A percentile compares a stretch with the other conserved stretches of the same genome.
These are phyloP conservation scores for Sugiyamaella castrensis DNA, from an alignment of 1,139 yeast species.

Conservation along the genomic window DNA sequence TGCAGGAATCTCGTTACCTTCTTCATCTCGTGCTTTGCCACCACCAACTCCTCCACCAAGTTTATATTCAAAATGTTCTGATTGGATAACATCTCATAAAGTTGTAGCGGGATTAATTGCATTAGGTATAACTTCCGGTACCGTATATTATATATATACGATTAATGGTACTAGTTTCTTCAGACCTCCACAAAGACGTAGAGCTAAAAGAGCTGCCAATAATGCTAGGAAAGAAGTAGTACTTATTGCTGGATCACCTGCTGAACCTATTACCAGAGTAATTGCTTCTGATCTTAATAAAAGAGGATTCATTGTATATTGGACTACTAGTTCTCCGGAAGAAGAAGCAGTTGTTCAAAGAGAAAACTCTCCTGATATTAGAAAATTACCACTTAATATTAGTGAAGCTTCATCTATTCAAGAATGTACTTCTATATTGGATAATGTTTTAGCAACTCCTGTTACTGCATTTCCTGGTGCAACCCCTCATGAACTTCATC, in stretches of 20 bases:
- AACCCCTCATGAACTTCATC: conserved; percentile 48
- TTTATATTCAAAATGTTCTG: conserved; percentile 23
- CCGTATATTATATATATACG: conserved; percentile 24
- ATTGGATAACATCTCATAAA: conserved; percentile 32
- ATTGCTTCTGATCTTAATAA: conserved; percentile 71
- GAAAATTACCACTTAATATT: conserved; percentile 50
- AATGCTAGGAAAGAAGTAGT: conserved; percentile 78
- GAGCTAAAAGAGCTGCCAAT: conserved; percentile 60
- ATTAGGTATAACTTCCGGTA: conserved; percentile 27
- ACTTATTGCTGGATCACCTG: conserved; percentile 70
- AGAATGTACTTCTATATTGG: conserved; percentile 42
- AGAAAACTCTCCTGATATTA: conserved; percentile 53
- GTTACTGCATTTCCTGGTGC: conserved; percentile 52
- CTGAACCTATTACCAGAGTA: conserved; percentile 68
- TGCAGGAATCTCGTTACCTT: conserved; percentile 5
- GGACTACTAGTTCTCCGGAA: conserved; percentile 63
- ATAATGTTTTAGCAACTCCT: conserved; percentile 43
- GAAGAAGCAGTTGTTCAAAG: conserved; percentile 59
- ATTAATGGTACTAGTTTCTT: conserved; percentile 13
- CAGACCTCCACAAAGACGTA: conserved; percentile 37
- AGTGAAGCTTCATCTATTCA: conserved; percentile 38
- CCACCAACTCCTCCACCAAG: conserved; percentile 29
- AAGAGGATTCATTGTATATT: conserved; percentile 76
- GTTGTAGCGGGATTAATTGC: conserved; percentile 27
- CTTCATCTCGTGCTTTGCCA: neutral